A percentile compares a stretch with the other conserved stretches of the same genome.
Evolutionary conservation across 768 basidiomycete genomes (phyloP).

Genomic region (Hericium coralloides): DNA sequence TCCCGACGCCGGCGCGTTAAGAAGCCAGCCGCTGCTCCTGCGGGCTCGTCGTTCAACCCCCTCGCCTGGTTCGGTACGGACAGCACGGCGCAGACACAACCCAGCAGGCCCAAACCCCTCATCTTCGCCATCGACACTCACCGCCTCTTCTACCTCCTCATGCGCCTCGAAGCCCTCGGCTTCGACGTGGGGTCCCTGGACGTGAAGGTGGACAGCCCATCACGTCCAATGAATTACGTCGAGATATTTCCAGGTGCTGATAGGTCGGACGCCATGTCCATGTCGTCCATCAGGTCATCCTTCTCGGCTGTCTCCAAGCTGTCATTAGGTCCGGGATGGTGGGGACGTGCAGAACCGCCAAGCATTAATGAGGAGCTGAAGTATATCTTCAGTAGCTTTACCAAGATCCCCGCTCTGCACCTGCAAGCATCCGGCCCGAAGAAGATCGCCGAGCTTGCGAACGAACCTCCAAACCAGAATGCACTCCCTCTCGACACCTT

Average conservation of each 20-base stretch:
- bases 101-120: constrained; percentile 41
- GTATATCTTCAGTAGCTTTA: constrained; percentile 85
- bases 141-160: constrained; percentile 81
- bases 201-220: constrained; percentile 60
- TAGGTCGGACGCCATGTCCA: constrained; percentile 66
- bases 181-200: constrained; percentile 74
- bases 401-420: constrained; percentile 74
- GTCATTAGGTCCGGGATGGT: constrained; percentile 70
- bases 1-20: constrained; percentile 38
- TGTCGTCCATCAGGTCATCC: constrained; percentile 69
- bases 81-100: constrained; percentile 22
- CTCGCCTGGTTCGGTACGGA: constrained; percentile 46
- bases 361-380: constrained; percentile 68
- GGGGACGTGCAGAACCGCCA: constrained; percentile 49
- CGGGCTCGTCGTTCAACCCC: constrained; percentile 44
- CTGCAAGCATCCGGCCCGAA: constrained; percentile 57
- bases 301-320: constrained; percentile 68
- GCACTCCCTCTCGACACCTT: constrained; percentile 78
- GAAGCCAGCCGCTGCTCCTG: constrained; percentile 21
- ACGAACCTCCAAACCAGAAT: constrained; percentile 61
- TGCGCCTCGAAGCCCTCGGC: constrained; percentile 78
- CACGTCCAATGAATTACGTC: constrained; percentile 69
- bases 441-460: constrained; percentile 57
- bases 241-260: constrained; percentile 45
- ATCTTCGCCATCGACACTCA: constrained; percentile 67